Percentiles rank a stretch among this genome's conserved stretches.
phyloP scores from a whole-genome alignment of 139 green algal species.

The Coelastrella sp. region DNA sequence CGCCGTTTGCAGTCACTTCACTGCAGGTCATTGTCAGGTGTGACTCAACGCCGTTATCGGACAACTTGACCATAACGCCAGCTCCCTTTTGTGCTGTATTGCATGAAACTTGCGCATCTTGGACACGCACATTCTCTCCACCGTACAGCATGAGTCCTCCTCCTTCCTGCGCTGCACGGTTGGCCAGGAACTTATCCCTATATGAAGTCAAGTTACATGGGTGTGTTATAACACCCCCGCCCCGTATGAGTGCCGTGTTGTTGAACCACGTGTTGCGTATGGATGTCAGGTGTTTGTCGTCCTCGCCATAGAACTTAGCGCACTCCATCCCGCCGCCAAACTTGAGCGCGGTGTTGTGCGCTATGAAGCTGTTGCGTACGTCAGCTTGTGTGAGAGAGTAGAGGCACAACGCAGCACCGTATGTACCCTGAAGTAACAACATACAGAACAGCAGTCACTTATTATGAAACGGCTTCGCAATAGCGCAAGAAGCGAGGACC shows the following conservation, averaged over 20 bases:
- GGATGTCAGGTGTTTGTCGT: neutral
- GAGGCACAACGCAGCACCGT: neutral
- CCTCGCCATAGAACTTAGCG: conserved; percentile 1
- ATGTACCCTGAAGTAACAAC: conserved; percentile 1
- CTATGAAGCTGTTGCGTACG: conserved; percentile 27
- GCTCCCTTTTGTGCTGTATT: conserved; percentile 24
- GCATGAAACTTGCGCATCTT: conserved; percentile 11
- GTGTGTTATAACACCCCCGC: conserved; percentile 23
- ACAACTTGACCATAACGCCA: conserved; percentile 10
- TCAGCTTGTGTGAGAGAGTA: neutral
- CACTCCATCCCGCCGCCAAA: conserved; percentile 24
- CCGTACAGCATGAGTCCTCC: conserved; percentile 36
- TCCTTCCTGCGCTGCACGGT: neutral
- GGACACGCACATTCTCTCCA: neutral
- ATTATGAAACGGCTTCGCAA: no score
- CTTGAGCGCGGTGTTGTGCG: conserved; percentile 42
- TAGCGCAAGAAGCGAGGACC: no score
- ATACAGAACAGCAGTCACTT: no score
- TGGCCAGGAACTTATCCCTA: conserved; percentile 12
- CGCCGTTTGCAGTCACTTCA: conserved; percentile 19
- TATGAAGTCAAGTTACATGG: conserved; percentile 14
- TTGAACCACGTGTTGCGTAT: conserved; percentile 21
- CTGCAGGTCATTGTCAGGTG: neutral
- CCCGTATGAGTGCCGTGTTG: conserved; percentile 16
- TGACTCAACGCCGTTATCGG: neutral